phyloP scores from a whole-genome alignment of 2,329 filamentous ascomycete genomes.

The Cryphonectria radicalis region DNA sequence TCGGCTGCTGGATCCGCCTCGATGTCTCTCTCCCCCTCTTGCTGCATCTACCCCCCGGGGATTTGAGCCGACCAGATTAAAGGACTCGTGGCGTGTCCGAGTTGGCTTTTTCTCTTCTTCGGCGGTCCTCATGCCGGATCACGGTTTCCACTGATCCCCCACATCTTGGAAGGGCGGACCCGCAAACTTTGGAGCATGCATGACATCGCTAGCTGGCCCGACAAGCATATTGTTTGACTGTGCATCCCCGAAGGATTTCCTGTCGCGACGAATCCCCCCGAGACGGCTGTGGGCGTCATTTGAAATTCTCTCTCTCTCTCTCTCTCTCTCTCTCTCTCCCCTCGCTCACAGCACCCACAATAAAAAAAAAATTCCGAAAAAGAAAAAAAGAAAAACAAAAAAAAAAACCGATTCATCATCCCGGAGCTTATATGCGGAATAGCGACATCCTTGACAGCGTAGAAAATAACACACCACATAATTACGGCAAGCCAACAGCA shows the following conservation, averaged over 20 bases:
- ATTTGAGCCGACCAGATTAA: slow-evolving; percentile 25
- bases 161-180: slow-evolving; percentile 12
- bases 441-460: not conserved
- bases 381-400: not conserved
- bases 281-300: not conserved
- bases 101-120: slow-evolving; percentile 16
- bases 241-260: slow-evolving; percentile 1
- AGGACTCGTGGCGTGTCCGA: slow-evolving; percentile 27
- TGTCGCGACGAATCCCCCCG: not conserved
- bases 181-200: slow-evolving; percentile 16
- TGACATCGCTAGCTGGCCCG: slow-evolving; percentile 11
- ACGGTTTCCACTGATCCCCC: slow-evolving; percentile 22
- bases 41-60: slow-evolving; percentile 13
- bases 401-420: not conserved
- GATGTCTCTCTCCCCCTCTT: not conserved
- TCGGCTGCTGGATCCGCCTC: not conserved
- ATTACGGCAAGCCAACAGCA: not conserved
- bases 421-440: not conserved
- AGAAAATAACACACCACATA: not conserved
- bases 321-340: too few species aligned
- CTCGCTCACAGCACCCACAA: not conserved
- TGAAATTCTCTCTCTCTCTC: not conserved
- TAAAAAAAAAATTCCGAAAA: too few species aligned
- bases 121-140: slow-evolving; percentile 25
- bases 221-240: not conserved